Base-by-base conservation (phyloP, 164 flowering plant species). In the Santalum album region DNA sequence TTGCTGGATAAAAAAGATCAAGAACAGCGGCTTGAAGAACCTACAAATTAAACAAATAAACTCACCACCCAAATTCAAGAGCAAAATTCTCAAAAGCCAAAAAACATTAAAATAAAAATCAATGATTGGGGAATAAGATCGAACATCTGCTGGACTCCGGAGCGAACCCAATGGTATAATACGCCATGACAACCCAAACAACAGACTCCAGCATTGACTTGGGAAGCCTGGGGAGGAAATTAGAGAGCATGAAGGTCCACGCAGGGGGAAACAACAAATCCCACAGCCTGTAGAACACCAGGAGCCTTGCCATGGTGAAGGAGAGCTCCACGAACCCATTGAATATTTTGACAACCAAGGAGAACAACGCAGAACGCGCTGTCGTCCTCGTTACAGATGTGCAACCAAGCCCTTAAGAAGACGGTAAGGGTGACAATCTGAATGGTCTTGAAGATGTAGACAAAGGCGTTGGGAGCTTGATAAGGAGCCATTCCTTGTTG, bases 251-350 rank as follows among this genome's bases (percentile, higher is more conserved):
- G 65, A 65, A 87, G 47, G 80, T 70, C 99, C 99, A 94, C 6
- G 94, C 59, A 1, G 99, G 99, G 32, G 86, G 87, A 54, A 94
- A 84, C 16, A 79, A 70, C 36, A 82, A 83, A 55, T 90, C 97
- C 46, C 99, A 72, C 0, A 90, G 97, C 81, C 90, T 94, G 72
- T 86, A 87, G 57, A 94, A 84, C 24, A 94, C 96, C 5, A 97
- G 99, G 64, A 94, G 95, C 64, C 99, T 79, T 6, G 25, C 21
- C 29, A 94, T 82, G 20, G 80, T 78, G 19, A 83, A 42, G 3
- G 99, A 25, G 2, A 87, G 79, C 76, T 94, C 99, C 1, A 97
- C 61, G 29, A 90, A 87, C 1, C 99, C 96, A 62, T 90, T 94
- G 71, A 94, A 94, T 80, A 84, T 84, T 71, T 87, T 90, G 9